Conservation (phyloP, 2,329 filamentous ascomycete species). For the Aspergillus awamori region DNA sequence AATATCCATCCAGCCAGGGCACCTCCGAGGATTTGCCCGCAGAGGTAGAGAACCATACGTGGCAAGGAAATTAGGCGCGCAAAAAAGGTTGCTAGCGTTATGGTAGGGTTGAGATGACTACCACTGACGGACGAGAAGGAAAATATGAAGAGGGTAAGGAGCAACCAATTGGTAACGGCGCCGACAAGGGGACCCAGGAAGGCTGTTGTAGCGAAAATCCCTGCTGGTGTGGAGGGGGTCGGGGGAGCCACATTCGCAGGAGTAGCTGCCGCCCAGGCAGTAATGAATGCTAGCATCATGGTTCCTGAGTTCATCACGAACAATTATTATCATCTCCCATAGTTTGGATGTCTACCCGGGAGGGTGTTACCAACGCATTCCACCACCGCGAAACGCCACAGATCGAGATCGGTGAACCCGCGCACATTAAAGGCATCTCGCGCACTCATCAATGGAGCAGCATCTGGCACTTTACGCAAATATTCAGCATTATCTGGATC, state of each 20-base stretch:
- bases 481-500: constrained; percentile 29
- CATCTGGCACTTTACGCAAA: constrained; percentile 41
- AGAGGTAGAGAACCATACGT: constrained; percentile 52
- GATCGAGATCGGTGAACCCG: constrained; percentile 36
- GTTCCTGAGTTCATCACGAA: constrained; percentile 18
- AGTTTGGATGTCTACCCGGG: neutral
- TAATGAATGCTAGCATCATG: constrained; percentile 33
- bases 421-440: constrained; percentile 40
- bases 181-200: constrained; percentile 38
- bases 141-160: constrained; percentile 55
- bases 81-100: constrained; percentile 58
- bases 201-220: constrained; percentile 31
- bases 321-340: neutral
- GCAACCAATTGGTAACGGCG: constrained; percentile 43
- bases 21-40: constrained; percentile 50
- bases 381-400: constrained; percentile 47
- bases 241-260: constrained; percentile 8
- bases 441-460: constrained; percentile 35
- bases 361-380: constrained; percentile 41
- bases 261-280: constrained; percentile 24
- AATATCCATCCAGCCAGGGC: constrained; percentile 50
- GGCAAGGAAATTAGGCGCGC: constrained; percentile 54
- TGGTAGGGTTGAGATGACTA: constrained; percentile 58
- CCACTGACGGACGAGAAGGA: constrained; percentile 53
- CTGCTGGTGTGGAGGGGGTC: constrained; percentile 18